A percentile compares a stretch with the other conserved stretches of the same genome.
Conservation (phyloP, 2,329 filamentous ascomycete genomes). For the Fusarium brevicatenulatum region DNA sequence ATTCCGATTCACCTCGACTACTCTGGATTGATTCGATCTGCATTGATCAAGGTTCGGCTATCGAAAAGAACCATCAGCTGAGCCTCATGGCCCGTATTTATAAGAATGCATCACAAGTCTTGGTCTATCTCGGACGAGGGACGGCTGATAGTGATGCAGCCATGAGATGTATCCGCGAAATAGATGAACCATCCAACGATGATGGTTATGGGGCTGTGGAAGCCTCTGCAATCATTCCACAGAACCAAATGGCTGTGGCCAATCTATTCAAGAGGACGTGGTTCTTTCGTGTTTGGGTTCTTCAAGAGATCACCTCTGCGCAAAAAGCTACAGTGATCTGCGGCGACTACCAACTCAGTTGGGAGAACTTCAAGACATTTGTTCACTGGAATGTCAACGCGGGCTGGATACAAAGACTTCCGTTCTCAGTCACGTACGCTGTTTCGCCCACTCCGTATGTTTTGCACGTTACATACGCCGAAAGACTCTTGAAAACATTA, state of each 20-base stretch:
- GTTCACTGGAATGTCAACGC: background rate
- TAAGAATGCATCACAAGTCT: background rate
- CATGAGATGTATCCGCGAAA: background rate
- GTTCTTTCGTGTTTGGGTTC: background rate
- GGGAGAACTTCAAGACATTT: background rate
- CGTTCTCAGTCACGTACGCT: background rate
- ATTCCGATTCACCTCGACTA: background rate
- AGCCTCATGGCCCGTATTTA: background rate
- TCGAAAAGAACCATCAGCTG: background rate
- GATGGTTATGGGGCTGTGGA: background rate
- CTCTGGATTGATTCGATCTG: background rate
- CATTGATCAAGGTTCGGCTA: background rate
- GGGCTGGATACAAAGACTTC: background rate
- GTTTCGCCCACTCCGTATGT: background rate
- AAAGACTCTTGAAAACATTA: background rate
- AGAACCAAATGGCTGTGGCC: background rate
- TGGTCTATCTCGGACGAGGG: background rate
- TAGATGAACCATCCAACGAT: background rate
- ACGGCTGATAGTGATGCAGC: background rate
- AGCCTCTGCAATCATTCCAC: background rate
- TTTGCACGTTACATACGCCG: background rate
- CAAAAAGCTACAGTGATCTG: background rate
- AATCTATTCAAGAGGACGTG: background rate
- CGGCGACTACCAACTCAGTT: background rate
- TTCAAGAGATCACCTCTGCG: background rate